Evolutionary conservation across 345 rosid genomes (phyloP).

Genomic region (Syzygium grande): DNA sequence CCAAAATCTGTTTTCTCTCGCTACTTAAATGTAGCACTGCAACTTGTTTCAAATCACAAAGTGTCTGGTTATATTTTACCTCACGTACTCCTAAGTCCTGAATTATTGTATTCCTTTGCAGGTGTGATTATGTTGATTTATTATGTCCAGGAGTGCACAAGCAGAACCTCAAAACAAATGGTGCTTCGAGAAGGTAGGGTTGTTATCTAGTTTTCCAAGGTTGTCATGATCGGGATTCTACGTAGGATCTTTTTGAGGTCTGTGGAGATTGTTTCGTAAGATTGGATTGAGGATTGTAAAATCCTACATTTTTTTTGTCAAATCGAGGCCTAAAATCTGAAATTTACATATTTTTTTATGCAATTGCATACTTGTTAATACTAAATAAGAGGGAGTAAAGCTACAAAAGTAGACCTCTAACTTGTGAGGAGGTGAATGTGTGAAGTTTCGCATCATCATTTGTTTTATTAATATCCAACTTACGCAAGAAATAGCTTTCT

Average conservation of each 20-base stretch:
- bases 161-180: slow-evolving; percentile 23
- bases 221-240: neutral
- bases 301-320: neutral
- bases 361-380: neutral
- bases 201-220: neutral
- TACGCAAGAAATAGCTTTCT: neutral
- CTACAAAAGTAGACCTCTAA: neutral
- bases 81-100: neutral
- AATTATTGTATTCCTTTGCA: slow-evolving; percentile 17
- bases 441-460: neutral
- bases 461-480: neutral
- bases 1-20: neutral
- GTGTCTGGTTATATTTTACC: neutral
- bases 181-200: slow-evolving; percentile 46
- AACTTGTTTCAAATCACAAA: neutral
- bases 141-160: slow-evolving; percentile 51
- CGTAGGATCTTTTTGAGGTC: neutral
- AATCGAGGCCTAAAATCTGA: neutral
- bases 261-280: neutral
- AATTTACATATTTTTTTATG: neutral
- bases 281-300: neutral
- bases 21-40: neutral
- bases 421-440: neutral
- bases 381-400: neutral
- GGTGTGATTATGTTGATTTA: slow-evolving; percentile 56